phyloP scores from a whole-genome alignment of 495 filamentous ascomycete species.

The Staphylotrichum longicolle region DNA sequence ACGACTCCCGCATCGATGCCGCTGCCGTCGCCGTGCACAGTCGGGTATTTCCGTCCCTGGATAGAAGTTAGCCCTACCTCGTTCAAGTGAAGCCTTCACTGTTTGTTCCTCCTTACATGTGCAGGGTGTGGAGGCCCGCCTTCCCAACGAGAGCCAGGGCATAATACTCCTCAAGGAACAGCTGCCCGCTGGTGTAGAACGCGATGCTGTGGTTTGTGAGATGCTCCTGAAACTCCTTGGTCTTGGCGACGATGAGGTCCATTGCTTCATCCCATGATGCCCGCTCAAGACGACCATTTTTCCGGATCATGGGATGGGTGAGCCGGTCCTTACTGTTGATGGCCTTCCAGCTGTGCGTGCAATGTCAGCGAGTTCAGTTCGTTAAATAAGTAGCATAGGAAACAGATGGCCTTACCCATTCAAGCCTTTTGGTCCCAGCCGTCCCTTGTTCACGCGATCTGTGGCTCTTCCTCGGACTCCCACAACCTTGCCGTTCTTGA shows the following conservation, averaged over 20 bases:
- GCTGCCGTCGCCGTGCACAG: conserved; percentile 5
- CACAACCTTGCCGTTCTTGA: conserved; percentile 4
- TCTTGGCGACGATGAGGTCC: conserved; percentile 5
- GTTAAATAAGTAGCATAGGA: background rate
- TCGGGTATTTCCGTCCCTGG: conserved; percentile 6
- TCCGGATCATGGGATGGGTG: background rate
- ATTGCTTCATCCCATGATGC: conserved; percentile 5
- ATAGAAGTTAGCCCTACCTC: too few relatives aligned
- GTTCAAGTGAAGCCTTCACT: too few relatives aligned
- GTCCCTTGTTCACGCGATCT: conserved; percentile 4
- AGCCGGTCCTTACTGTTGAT: conserved; percentile 6
- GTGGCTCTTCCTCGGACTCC: conserved; percentile 4
- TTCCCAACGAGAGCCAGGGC: conserved; percentile 6
- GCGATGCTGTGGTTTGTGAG: conserved; percentile 13
- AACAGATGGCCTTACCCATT: background rate
- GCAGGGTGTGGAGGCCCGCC: conserved; percentile 4
- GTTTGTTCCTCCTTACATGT: background rate
- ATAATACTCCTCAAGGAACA: conserved; percentile 8
- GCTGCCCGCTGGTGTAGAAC: conserved; percentile 10
- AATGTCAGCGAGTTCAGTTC: background rate
- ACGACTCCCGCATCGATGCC: conserved; percentile 5
- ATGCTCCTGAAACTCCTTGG: conserved; percentile 6
- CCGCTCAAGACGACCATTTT: conserved; percentile 4
- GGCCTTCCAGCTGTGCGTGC: background rate
- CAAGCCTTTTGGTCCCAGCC: conserved; percentile 1